Conservation (phyloP, 23 red algal species). For the Agarophyton chilense region DNA sequence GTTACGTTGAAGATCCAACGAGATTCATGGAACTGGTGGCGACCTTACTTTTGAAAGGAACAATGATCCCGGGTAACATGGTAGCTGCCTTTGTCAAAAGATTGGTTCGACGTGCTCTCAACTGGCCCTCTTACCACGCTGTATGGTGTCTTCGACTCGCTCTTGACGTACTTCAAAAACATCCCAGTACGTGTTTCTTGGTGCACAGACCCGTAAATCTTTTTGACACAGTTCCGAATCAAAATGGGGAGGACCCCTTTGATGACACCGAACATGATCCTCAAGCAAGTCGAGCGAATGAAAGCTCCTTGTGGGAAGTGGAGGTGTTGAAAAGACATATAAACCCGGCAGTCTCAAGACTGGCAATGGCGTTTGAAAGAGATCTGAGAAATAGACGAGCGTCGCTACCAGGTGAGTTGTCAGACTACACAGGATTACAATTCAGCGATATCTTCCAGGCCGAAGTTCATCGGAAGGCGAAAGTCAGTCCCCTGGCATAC, state of each 20-base stretch:
- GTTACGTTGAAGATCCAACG: conserved; percentile 8
- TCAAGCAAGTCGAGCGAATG: conserved; percentile 33
- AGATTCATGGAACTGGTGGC: conserved; percentile 67
- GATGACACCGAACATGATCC: conserved; percentile 74
- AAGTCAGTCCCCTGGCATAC: conserved; percentile 51
- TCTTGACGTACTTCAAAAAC: conserved; percentile 71
- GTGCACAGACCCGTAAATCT: conserved; percentile 74
- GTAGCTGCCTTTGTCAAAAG: conserved; percentile 86
- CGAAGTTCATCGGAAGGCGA: conserved; percentile 63
- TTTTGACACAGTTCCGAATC: conserved; percentile 23
- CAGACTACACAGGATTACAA: conserved; percentile 52
- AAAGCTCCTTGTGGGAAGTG: conserved; percentile 90
- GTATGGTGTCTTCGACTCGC: conserved; percentile 87
- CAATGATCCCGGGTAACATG: conserved; percentile 62
- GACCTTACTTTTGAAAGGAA: conserved; percentile 47
- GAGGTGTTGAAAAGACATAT: conserved; percentile 68
- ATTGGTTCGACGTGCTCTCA: conserved; percentile 66
- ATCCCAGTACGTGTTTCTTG: conserved; percentile 75
- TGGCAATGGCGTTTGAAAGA: conserved; percentile 51
- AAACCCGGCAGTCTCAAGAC: conserved; percentile 67
- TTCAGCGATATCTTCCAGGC: conserved; percentile 72
- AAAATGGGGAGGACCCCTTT: conserved; percentile 59
- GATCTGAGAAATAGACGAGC: conserved; percentile 53
- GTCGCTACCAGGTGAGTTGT: conserved; percentile 51
- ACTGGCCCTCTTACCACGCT: conserved; percentile 45